Evolutionary conservation across 768 basidiomycete species (phyloP).

Genomic region (Atractiella rhizophila): DNA sequence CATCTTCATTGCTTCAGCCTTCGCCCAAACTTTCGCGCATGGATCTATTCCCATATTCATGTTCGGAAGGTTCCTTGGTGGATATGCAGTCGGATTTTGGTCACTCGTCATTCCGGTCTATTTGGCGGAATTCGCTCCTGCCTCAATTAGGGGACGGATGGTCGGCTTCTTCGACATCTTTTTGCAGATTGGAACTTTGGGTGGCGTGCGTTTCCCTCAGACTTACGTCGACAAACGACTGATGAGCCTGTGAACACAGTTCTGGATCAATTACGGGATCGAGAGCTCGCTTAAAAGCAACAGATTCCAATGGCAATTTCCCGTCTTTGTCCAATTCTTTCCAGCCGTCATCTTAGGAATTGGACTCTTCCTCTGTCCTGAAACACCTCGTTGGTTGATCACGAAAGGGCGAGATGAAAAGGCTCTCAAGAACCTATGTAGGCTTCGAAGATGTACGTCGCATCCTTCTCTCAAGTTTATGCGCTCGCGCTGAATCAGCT

Average conservation of each 20-base stretch:
- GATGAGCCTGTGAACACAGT: too few species aligned
- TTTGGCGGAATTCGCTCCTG: constrained; percentile 14
- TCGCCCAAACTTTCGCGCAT: constrained; percentile 13
- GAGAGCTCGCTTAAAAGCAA: constrained; percentile 5
- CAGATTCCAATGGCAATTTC: constrained; percentile 11
- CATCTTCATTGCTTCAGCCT: constrained; percentile 14
- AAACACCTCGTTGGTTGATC: constrained; percentile 18
- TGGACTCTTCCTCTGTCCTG: constrained; percentile 17
- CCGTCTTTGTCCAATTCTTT: constrained; percentile 12
- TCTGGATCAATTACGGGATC: constrained; percentile 17
- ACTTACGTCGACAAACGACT: too few species aligned
- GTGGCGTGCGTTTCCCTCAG: too few species aligned
- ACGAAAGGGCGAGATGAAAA: constrained; percentile 18
- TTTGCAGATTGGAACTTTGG: constrained; percentile 13
- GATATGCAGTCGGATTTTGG: constrained; percentile 14
- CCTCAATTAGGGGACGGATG: constrained; percentile 15
- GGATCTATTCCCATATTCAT: constrained; percentile 8
- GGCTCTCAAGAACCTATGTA: constrained; percentile 16
- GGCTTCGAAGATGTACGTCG: too few species aligned
- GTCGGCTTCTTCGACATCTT: constrained; percentile 16
- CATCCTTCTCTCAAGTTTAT: too few species aligned
- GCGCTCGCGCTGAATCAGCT: too few species aligned
- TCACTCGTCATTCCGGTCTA: constrained; percentile 15
- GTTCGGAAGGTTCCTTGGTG: constrained; percentile 10
- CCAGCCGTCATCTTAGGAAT: constrained; percentile 15